Conservation (phyloP, 164 flowering plant species). For the Santalum album region DNA sequence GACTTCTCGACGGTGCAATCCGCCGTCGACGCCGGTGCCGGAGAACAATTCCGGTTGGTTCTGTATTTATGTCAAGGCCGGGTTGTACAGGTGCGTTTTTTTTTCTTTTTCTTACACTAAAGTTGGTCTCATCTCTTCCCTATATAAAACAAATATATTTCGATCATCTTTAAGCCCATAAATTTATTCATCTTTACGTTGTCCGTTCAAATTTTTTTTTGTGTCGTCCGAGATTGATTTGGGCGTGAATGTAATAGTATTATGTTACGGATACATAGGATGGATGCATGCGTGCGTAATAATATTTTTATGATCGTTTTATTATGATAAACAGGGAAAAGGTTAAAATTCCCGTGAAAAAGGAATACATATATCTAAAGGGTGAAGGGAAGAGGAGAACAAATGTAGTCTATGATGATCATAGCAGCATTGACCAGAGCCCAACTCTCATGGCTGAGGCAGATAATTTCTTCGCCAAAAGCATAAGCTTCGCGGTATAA, state of each 20-base stretch:
- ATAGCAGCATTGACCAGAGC: constrained; percentile 16
- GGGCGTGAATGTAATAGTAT: too few species aligned
- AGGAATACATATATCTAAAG: constrained; percentile 34
- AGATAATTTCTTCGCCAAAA: constrained; percentile 32
- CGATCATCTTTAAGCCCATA: too few species aligned
- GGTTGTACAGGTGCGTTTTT: constrained; percentile 1
- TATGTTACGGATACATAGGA: too few species aligned
- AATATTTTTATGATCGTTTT: too few species aligned
- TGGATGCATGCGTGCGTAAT: too few species aligned
- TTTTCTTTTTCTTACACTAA: too few species aligned
- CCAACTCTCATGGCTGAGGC: constrained; percentile 36
- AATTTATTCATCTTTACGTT: too few species aligned
- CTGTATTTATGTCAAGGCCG: constrained; percentile 18
- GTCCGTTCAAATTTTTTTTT: too few species aligned
- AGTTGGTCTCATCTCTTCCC: too few species aligned
- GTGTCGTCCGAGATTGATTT: too few species aligned
- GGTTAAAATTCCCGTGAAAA: constrained; percentile 30
- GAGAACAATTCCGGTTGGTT: constrained; percentile 22
- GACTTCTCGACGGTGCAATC: constrained; percentile 29
- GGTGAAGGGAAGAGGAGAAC: constrained; percentile 32
- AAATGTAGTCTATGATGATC: constrained; percentile 31
- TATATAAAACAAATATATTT: too few species aligned
- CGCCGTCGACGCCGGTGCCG: constrained; percentile 35
- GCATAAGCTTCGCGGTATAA: constrained; percentile 33
- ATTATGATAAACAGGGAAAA: too few species aligned